Conservation (phyloP, 805 yeast genomes). For the Lipomyces yamanashiensis region DNA sequence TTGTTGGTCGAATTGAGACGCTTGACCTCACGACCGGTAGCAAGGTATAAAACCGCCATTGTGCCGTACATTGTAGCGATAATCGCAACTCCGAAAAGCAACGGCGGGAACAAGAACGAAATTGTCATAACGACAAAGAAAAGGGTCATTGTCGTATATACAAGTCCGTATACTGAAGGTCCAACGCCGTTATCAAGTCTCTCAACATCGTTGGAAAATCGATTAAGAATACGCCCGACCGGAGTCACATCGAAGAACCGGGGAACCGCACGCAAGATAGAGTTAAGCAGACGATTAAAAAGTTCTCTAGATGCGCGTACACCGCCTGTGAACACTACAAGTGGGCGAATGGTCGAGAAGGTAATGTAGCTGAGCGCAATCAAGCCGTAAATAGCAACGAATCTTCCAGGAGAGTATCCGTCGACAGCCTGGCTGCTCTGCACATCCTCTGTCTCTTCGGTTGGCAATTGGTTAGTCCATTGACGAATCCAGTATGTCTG, state of each 20-base stretch:
- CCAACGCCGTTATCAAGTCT: slow-evolving; percentile 90
- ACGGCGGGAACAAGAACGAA: slow-evolving; percentile 79
- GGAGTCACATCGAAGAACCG: slow-evolving; percentile 96
- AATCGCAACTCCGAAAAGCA: slow-evolving; percentile 70
- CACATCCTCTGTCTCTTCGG: slow-evolving; percentile 7
- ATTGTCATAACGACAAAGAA: slow-evolving; percentile 70
- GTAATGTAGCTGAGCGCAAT: slow-evolving; percentile 64
- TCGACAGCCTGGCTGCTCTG: background rate
- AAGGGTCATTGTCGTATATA: slow-evolving; percentile 68
- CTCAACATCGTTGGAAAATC: slow-evolving; percentile 94
- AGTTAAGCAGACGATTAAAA: slow-evolving; percentile 66
- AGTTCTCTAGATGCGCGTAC: slow-evolving; percentile 76
- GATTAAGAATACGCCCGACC: slow-evolving; percentile 91
- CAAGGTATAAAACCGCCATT: slow-evolving; percentile 75
- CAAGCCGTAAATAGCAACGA: slow-evolving; percentile 53
- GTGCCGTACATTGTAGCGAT: slow-evolving; percentile 64
- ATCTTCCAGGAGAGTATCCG: slow-evolving; percentile 7
- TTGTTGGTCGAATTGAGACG: slow-evolving; percentile 84
- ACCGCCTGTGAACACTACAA: slow-evolving; percentile 69
- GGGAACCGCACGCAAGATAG: slow-evolving; percentile 73
- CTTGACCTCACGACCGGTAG: slow-evolving; percentile 87
- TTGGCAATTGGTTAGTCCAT: slow-evolving; percentile 22
- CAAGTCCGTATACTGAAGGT: slow-evolving; percentile 72
- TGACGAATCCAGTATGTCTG: slow-evolving; percentile 27
- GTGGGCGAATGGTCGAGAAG: slow-evolving; percentile 53